A percentile compares a stretch with the other conserved stretches of the same genome.
phyloP scores from a whole-genome alignment of 805 yeast genomes.

The Yamadazyma nakazawae region DNA sequence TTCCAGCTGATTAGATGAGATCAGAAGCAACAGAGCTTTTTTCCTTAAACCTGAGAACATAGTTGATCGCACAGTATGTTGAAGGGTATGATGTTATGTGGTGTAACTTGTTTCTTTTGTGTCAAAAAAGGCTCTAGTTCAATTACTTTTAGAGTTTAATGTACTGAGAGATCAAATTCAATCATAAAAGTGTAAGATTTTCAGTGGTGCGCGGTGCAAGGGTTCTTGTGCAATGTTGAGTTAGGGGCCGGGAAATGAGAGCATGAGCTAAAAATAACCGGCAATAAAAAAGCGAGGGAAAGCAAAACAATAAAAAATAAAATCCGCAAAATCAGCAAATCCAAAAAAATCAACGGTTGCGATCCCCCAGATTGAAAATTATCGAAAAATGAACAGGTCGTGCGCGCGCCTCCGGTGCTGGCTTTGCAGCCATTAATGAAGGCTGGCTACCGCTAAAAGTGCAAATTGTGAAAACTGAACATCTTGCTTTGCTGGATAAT shows the following conservation, averaged over 20 bases:
- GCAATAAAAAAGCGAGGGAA: too few relatives aligned
- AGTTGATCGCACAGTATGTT: background rate
- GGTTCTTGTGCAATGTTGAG: background rate
- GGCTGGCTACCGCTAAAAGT: background rate
- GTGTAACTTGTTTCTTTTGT: background rate
- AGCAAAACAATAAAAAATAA: too few relatives aligned
- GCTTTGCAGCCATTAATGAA: background rate
- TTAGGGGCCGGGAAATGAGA: background rate
- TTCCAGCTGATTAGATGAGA: slow-evolving; percentile 17
- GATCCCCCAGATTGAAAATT: too few relatives aligned
- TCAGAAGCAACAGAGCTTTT: slow-evolving; percentile 35
- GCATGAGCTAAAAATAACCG: background rate
- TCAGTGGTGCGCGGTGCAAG: background rate
- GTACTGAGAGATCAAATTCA: too few relatives aligned
- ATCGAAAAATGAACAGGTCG: background rate
- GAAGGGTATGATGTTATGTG: background rate
- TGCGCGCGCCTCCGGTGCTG: background rate
- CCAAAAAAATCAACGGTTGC: too few relatives aligned
- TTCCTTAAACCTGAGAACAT: slow-evolving; percentile 41
- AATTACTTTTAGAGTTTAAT: too few relatives aligned
- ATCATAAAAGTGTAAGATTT: too few relatives aligned
- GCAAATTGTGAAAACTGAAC: too few relatives aligned
- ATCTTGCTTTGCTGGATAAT: background rate
- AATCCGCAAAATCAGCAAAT: too few relatives aligned
- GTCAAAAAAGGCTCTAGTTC: background rate